phyloP scores from a whole-genome alignment of 768 basidiomycete genomes.

The Porpolomopsis calyptriformis region DNA sequence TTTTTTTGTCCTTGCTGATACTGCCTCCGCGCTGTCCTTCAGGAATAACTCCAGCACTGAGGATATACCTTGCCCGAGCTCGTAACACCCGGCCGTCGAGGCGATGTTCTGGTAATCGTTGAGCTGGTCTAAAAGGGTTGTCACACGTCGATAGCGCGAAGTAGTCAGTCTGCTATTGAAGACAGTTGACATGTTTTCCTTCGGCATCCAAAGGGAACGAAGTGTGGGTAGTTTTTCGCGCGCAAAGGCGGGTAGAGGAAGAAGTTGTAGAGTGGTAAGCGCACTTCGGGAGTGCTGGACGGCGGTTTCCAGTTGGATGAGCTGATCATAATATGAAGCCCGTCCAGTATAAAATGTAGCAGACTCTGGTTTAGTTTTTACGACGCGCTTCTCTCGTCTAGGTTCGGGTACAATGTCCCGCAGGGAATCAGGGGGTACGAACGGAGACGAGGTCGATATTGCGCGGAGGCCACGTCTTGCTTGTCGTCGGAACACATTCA shows the following conservation, averaged over 20 bases:
- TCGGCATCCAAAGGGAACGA: slow-evolving; percentile 59
- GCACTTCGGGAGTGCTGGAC: slow-evolving; percentile 45
- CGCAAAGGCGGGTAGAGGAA: slow-evolving; percentile 70
- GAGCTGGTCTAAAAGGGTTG: slow-evolving; percentile 53
- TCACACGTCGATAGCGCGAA: slow-evolving; percentile 57
- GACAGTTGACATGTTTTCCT: slow-evolving; percentile 44
- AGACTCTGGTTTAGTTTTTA: slow-evolving; percentile 37
- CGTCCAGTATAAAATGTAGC: slow-evolving; percentile 81
- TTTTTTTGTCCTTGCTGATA: slow-evolving; percentile 38
- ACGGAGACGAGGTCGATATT: neutral
- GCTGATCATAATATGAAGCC: slow-evolving; percentile 61
- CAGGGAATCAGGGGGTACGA: slow-evolving; percentile 9
- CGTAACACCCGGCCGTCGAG: slow-evolving; percentile 42
- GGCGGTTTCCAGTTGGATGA: slow-evolving; percentile 56
- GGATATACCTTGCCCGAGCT: slow-evolving; percentile 40
- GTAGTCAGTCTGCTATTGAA: slow-evolving; percentile 55
- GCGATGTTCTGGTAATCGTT: slow-evolving; percentile 54
- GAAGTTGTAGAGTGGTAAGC: slow-evolving; percentile 55
- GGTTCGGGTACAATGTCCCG: slow-evolving; percentile 6
- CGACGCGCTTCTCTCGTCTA: neutral
- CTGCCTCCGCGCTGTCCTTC: slow-evolving; percentile 45
- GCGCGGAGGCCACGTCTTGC: neutral
- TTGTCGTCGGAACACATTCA: slow-evolving; percentile 8
- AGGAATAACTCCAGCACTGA: slow-evolving; percentile 55
- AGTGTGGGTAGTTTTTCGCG: slow-evolving; percentile 46